Base-by-base conservation (phyloP, 805 yeast genomes). In the Hanseniaspora lachancei region DNA sequence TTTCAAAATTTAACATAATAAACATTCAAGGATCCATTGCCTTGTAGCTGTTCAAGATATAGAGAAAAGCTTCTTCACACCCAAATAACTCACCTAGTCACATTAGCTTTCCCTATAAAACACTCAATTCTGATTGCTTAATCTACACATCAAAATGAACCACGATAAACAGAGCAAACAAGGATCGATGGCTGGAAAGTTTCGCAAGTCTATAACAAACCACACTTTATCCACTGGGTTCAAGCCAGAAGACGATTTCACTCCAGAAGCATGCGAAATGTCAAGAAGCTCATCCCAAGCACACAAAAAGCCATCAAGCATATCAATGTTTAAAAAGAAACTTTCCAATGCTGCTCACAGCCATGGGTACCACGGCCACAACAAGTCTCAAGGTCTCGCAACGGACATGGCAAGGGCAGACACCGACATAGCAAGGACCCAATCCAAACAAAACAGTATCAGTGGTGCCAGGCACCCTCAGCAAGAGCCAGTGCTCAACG, bases 241-340 rank as follows among this genome's bases (percentile, higher is more conserved):
- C 7, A 49, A 40, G 10, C 23, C 36, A 16, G 48, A 42, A 35
- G 54, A 50, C 13, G 54, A 50, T 5, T 23, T 20, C 13, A 16
- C 7, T 16, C 21, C 43, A 7, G 13, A 23, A 13, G 16, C 24
- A 10, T 42, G 29, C 13, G 42, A 42, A 21, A 34, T 46, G 38
- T 35, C 35, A 21, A 13, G 43, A 21, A 35, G 18, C 7, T 16
- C 41, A 2, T 15, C 48, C n/a, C 23, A n/a, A 0, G 21, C 34
- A 13, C 46, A 32, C 21, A 46, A 53, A n/a, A 53, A 35, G 40
- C 41, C 42, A 16, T 38, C 56, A 15, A 49, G 56, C 10, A 53
- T 53, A 18, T 53, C 50, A 10, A 16, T 46, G 12, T 34, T 53
- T n/a, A 53, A 53, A 20, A 44, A 53, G 21, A 53, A 46, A n/a